These are phyloP conservation scores for Gelatoporia subvermispora DNA, from an alignment of 768 basidiomycete species.

Conservation along the genomic window DNA sequence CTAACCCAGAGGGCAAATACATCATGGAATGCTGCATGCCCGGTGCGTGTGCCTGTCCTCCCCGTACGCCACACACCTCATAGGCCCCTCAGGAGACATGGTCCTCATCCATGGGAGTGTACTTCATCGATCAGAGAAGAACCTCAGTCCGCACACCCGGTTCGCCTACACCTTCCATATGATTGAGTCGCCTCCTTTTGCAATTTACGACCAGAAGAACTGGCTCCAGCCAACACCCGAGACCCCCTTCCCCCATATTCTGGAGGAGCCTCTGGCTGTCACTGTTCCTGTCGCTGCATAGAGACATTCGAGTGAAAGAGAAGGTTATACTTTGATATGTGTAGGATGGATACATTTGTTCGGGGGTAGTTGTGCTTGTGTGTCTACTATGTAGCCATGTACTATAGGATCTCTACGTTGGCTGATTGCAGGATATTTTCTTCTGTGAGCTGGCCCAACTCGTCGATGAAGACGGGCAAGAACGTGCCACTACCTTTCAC, in stretches of 20 bases:
- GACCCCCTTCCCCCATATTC: constrained; percentile 74
- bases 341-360: neutral
- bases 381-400: neutral
- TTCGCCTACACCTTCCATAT: constrained; percentile 97
- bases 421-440: constrained; percentile 27
- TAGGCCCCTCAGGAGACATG: constrained; percentile 58
- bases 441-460: constrained; percentile 42
- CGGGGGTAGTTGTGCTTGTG: neutral
- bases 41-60: constrained; percentile 35
- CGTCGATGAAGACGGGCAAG: constrained; percentile 61
- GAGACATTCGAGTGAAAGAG: neutral
- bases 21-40: constrained; percentile 69
- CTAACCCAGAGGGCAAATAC: constrained; percentile 43
- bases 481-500: constrained; percentile 64
- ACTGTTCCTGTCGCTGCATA: constrained; percentile 15
- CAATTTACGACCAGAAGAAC: constrained; percentile 83
- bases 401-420: constrained; percentile 17
- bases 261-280: constrained; percentile 29
- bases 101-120: constrained; percentile 93
- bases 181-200: constrained; percentile 73
- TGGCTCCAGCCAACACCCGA: constrained; percentile 87
- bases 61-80: neutral
- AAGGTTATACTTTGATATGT: neutral
- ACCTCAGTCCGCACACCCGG: constrained; percentile 73
- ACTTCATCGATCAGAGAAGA: constrained; percentile 87